Evolutionary conservation across 495 filamentous ascomycete genomes (phyloP), one percentile per base, ranked within the genome.

Genomic region (Talaromyces adpressus): DNA sequence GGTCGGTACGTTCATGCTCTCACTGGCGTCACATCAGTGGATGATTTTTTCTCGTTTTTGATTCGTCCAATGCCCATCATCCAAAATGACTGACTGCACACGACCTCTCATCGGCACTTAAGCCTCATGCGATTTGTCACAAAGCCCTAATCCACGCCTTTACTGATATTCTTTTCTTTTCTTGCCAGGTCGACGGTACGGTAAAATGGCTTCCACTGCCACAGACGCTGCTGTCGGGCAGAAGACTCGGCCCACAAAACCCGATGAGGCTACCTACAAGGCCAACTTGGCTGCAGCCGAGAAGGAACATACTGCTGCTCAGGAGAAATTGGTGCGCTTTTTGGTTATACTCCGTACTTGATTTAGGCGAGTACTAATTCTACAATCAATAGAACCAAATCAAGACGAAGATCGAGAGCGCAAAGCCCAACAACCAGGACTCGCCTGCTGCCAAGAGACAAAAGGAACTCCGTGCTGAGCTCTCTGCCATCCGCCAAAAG

Each of bases 371-470:
- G 32, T 51, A 11, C 20, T 63, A 30, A n/a, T 23, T 23, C 54
- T 30, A 20, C 36, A 57, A 66, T 68, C 62, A 47, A 60, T 66
- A 98, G 93, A 92, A 89, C 72, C 84, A 85, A 65, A 79, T 93
- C 74, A 92, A 91, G 76, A 83, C 87, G 68, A 96, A 96, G 76
- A 81, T 97, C 67, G 91, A 96, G 54, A 75, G 82, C 54, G 89
- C 89, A 59, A 82, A 87, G 65, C 88, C 89, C 30, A 87, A 88
- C 74, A 91, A 91, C 73, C 81, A 84, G 72, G 89, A 87, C 71
- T 89, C 84, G 0, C 90, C 91, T 3, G 73, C 80, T 29, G 85
- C 81, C 62, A 90, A 93, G 79, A 86, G 85, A 68, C 89, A 93
- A 66, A 84, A 90, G 72, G 91, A 96, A 69, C 87, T 97, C 54